Evolutionary conservation across 768 basidiomycete genomes (phyloP), one percentile per base, ranked within the genome.

Genomic region (Vishniacozyma victoriae): DNA sequence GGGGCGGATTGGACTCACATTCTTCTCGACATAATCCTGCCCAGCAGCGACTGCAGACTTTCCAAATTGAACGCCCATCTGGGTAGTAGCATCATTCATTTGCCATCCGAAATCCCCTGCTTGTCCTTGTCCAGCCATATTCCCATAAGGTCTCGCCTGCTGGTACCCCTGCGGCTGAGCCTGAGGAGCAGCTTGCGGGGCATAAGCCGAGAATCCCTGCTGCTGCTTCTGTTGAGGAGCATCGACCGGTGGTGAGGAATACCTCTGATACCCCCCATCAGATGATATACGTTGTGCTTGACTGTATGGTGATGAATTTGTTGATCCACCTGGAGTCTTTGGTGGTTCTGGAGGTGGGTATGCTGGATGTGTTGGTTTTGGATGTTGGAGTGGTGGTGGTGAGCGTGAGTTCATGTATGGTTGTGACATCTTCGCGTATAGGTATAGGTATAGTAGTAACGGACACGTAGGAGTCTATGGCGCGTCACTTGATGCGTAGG

Each of bases 61-160:
- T 3, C 93, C 92, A 24, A 97, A 81, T 70, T 96, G 93, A 81
- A 97, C 87, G 18, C 93, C 89, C 67, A 99, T 84, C 70, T 92
- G 86, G 0, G 95, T 87, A 2, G 95, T 96, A 9, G 89, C 82
- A 62, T 87, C 87, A 71, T 95, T 85, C 73, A 97, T 78, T 13
- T 83, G 82, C 9, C 64, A 69, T 7, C 43, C 54, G 15, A 50
- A 58, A 44, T 56, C 61, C 23, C 52, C 58, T 31, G 55, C 53
- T 24, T 25, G 29, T 16, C 46, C 48, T 48, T 39, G 29, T 27
- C 38, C 44, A 14, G 44, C 43, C 43, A 51, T 40, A 23, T 37
- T 35, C 4, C 43, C 52, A 47, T 61, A 57, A 11, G 52, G 55
- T 33, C 57, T 55, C 5, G 42, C 38, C 11, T 45, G 41, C n/a